A percentile compares a stretch with the other conserved stretches of the same genome.
phyloP scores from a whole-genome alignment of 768 basidiomycete species.

The Suillus discolor region DNA sequence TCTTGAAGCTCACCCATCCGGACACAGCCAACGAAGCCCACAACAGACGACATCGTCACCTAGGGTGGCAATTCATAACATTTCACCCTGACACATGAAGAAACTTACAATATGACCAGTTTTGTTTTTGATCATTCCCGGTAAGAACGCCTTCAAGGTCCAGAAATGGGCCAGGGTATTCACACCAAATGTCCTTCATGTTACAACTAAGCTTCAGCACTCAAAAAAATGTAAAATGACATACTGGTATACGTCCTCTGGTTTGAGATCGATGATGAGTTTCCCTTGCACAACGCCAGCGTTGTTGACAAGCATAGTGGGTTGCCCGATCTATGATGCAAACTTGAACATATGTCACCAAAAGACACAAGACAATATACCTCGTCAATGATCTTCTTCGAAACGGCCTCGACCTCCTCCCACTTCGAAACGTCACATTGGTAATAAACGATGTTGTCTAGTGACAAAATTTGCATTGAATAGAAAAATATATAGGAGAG shows the following conservation, averaged over 20 bases:
- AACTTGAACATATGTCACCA: slow-evolving; percentile 3
- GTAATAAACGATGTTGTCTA: slow-evolving; percentile 83
- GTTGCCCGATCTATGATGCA: slow-evolving; percentile 69
- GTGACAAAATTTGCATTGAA: slow-evolving; percentile 1
- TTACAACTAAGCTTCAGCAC: not conserved
- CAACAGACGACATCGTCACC: slow-evolving; percentile 78
- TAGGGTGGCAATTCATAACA: slow-evolving; percentile 33
- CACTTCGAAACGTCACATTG: slow-evolving; percentile 91
- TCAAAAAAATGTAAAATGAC: not conserved
- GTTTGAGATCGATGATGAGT: slow-evolving; percentile 73
- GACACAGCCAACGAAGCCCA: slow-evolving; percentile 70
- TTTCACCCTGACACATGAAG: not conserved
- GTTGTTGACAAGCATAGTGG: slow-evolving; percentile 92
- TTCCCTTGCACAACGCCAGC: slow-evolving; percentile 95
- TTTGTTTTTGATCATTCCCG: slow-evolving; percentile 76
- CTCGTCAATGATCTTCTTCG: slow-evolving; percentile 77
- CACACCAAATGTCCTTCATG: slow-evolving; percentile 79
- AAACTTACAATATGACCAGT: slow-evolving; percentile 82
- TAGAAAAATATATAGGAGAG: not conserved
- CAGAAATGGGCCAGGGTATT: slow-evolving; percentile 92
- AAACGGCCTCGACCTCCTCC: slow-evolving; percentile 78
- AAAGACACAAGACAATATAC: slow-evolving; percentile 38
- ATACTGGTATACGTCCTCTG: slow-evolving; percentile 82
- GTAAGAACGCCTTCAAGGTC: slow-evolving; percentile 91
- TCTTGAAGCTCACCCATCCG: slow-evolving; percentile 64